phyloP scores from a whole-genome alignment of 2,329 filamentous ascomycete species.

The Exserohilum rostratum region DNA sequence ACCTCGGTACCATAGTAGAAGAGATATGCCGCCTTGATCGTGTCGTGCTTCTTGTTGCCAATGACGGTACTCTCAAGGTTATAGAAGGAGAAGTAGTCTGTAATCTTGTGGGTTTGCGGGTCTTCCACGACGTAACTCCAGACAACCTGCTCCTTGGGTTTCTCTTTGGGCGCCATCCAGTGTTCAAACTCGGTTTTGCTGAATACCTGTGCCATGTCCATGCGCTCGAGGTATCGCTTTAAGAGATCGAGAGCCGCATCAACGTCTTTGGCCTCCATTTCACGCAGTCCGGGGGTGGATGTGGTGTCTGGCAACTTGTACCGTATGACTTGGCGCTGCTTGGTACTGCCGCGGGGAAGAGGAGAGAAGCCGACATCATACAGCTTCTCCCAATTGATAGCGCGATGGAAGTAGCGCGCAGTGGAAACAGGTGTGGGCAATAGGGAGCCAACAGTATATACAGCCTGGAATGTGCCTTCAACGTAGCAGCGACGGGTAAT shows the following conservation, averaged over 20 bases:
- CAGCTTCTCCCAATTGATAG: slow-evolving; percentile 94
- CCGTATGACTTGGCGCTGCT: slow-evolving; percentile 81
- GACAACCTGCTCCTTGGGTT: slow-evolving; percentile 72
- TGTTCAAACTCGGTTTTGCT: slow-evolving; percentile 81
- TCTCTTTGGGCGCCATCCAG: slow-evolving; percentile 76
- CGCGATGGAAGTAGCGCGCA: slow-evolving; percentile 92
- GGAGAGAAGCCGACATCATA: slow-evolving; percentile 95
- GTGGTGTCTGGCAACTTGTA: slow-evolving; percentile 81
- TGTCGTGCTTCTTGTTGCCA: slow-evolving; percentile 75
- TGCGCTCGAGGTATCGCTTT: slow-evolving; percentile 76
- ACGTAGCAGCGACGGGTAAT: slow-evolving; percentile 92
- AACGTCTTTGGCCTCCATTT: slow-evolving; percentile 80
- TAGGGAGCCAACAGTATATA: slow-evolving; percentile 92
- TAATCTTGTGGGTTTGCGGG: slow-evolving; percentile 75
- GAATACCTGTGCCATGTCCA: slow-evolving; percentile 84
- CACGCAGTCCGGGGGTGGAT: slow-evolving; percentile 74
- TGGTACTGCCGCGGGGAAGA: slow-evolving; percentile 81
- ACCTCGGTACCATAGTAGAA: slow-evolving; percentile 94
- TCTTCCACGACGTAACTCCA: slow-evolving; percentile 91
- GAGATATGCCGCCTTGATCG: slow-evolving; percentile 88
- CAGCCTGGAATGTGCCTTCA: slow-evolving; percentile 86
- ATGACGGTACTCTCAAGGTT: slow-evolving; percentile 92
- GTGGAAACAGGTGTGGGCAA: slow-evolving; percentile 91
- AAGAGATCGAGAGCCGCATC: slow-evolving; percentile 76
- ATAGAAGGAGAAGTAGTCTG: slow-evolving; percentile 98